phyloP scores from a whole-genome alignment of 2,329 filamentous ascomycete species.

The Plectosphaerella cucumerina region DNA sequence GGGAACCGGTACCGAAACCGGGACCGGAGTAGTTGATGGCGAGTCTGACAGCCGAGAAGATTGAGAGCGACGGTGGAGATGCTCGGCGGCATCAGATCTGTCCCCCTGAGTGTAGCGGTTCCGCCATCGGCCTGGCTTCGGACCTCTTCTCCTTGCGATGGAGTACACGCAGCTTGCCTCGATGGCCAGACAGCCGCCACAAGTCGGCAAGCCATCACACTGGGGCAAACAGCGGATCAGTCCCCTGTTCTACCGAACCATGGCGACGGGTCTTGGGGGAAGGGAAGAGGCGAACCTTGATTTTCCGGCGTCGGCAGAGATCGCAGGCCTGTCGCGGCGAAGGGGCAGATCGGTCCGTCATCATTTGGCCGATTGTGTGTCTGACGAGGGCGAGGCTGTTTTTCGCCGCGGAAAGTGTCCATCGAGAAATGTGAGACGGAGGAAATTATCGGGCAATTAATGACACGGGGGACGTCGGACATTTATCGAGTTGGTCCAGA shows the following conservation, averaged over 20 bases:
- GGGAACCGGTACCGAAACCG: no score
- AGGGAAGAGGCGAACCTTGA: background rate
- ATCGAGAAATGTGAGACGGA: no score
- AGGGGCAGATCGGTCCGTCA: no score
- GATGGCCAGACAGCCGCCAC: background rate
- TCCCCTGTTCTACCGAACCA: background rate
- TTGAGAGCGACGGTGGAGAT: background rate
- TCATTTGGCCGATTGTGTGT: no score
- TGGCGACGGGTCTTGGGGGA: no score
- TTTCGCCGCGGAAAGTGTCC: no score
- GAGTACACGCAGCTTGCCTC: background rate
- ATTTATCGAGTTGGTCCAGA: no score
- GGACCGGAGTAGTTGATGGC: no score
- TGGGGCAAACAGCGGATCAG: background rate
- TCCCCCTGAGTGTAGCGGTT: background rate
- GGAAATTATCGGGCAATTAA: no score
- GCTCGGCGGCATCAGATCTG: background rate
- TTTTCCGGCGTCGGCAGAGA: slow-evolving; percentile 1
- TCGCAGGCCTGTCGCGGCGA: background rate
- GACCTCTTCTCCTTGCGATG: background rate
- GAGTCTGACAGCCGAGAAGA: no score
- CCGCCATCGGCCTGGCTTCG: background rate
- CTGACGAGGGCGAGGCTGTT: no score
- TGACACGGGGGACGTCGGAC: no score
- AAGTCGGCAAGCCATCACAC: slow-evolving; percentile 2